Percentiles rank a stretch among this genome's conserved stretches.
Evolutionary conservation across 1,139 yeast species (phyloP).

Genomic region (Taphrina communis): DNA sequence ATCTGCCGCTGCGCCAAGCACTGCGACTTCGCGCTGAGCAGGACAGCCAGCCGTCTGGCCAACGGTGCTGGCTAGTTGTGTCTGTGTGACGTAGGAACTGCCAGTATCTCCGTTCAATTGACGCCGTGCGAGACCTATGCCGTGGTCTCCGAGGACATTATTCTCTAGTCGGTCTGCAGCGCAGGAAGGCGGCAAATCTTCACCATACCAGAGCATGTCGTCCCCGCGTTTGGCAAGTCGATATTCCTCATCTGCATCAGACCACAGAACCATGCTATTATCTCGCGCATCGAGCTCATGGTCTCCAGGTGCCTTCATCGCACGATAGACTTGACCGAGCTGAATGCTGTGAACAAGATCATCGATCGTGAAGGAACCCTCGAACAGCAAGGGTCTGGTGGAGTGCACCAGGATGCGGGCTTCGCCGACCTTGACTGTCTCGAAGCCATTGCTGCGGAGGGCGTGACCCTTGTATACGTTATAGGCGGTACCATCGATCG

Average conservation of each 20-base stretch:
- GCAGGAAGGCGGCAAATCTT: background rate
- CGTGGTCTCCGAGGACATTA: background rate
- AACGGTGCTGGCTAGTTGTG: conserved; percentile 49
- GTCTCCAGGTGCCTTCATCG: conserved; percentile 27
- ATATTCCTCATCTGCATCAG: conserved; percentile 36
- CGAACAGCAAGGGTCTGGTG: conserved; percentile 37
- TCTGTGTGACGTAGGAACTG: conserved; percentile 50
- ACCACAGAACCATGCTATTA: conserved; percentile 43
- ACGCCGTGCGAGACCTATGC: conserved; percentile 4
- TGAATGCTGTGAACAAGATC: conserved; percentile 40
- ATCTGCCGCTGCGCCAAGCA: conserved; percentile 54
- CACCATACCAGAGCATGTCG: conserved; percentile 13
- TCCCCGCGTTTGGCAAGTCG: conserved; percentile 24
- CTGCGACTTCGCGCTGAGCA: conserved; percentile 50
- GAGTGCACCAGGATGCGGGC: conserved; percentile 32
- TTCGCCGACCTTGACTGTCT: conserved; percentile 18
- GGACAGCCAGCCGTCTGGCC: conserved; percentile 54
- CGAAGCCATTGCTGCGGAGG: conserved; percentile 6
- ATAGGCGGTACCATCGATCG: conserved; percentile 16
- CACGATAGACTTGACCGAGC: conserved; percentile 23
- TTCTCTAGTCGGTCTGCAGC: conserved; percentile 28
- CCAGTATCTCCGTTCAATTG: conserved; percentile 37
- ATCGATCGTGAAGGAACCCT: conserved; percentile 42
- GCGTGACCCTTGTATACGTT: conserved; percentile 32
- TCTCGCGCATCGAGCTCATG: background rate